phyloP scores from a whole-genome alignment of 1,284 basidiomycete genomes.

The Violaceomyces palustris region DNA sequence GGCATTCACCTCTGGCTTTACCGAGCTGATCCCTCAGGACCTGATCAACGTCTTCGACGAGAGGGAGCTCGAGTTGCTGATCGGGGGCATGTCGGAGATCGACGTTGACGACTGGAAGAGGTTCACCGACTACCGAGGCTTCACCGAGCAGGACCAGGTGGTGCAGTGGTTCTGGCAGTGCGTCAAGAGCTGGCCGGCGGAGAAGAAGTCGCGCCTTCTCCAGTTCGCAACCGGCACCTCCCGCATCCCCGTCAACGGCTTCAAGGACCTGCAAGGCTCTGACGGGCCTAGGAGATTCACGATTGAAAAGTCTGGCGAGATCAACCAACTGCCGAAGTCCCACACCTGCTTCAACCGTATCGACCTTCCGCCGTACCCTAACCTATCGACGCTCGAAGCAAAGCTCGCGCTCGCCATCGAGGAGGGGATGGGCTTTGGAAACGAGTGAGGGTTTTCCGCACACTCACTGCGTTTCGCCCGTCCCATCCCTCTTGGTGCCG shows the following conservation, averaged over 20 bases:
- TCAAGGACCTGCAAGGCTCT: constrained; percentile 96
- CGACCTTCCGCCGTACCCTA: constrained; percentile 51
- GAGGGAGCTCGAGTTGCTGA: constrained; percentile 82
- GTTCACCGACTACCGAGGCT: constrained; percentile 62
- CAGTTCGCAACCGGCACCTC: constrained; percentile 98
- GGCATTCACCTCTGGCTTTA: constrained; percentile 90
- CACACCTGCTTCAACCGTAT: constrained; percentile 53
- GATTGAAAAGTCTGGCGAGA: constrained; percentile 51
- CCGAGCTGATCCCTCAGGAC: constrained; percentile 90
- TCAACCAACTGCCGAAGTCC: constrained; percentile 49
- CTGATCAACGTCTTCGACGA: constrained; percentile 97
- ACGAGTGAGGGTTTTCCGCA: constrained; percentile 39
- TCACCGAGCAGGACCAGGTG: constrained; percentile 59
- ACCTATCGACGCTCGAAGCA: constrained; percentile 45
- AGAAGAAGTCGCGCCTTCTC: constrained; percentile 80
- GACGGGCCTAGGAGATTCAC: constrained; percentile 68
- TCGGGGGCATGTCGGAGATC: constrained; percentile 98
- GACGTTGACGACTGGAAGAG: constrained; percentile 68
- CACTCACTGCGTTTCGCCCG: too few species aligned
- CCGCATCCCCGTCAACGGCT: constrained; percentile 95
- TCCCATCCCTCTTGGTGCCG: too few species aligned
- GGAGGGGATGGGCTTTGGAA: constrained; percentile 49
- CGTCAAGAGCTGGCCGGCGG: constrained; percentile 88
- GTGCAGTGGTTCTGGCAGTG: constrained; percentile 99
- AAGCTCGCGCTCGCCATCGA: constrained; percentile 51